Percentiles rank a stretch among this genome's conserved stretches.
Evolutionary conservation across 2,329 filamentous ascomycete genomes (phyloP).

Genomic region (Colletotrichum spaethianum): DNA sequence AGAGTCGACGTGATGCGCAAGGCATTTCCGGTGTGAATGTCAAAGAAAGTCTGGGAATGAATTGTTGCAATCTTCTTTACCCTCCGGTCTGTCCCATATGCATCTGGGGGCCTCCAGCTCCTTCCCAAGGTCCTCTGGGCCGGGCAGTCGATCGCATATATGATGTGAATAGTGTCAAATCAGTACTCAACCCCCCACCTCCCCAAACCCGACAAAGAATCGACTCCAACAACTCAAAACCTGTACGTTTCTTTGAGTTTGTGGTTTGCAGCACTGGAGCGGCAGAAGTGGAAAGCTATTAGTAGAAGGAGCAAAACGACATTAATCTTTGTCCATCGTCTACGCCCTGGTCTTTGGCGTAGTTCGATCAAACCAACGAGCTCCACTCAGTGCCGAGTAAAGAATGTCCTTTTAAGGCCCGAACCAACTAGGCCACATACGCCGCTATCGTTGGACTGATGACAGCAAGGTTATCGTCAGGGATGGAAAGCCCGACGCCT

Average conservation of each 20-base stretch:
- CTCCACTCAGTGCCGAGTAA: not conserved
- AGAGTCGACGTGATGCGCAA: no score
- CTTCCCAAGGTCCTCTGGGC: not conserved
- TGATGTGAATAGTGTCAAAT: not conserved
- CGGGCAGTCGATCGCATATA: not conserved
- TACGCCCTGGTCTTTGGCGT: not conserved
- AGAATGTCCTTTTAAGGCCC: not conserved
- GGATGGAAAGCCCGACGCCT: not conserved
- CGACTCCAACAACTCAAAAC: no score
- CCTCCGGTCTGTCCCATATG: not conserved
- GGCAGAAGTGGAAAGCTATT: no score
- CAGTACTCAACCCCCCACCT: no score
- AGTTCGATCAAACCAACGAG: not conserved
- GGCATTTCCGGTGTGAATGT: not conserved
- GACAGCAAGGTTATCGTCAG: not conserved
- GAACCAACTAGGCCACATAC: constrained; percentile 1
- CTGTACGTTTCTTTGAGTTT: not conserved
- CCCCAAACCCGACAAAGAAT: no score
- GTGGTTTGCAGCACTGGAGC: not conserved
- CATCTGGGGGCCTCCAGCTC: not conserved
- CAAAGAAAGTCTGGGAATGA: not conserved
- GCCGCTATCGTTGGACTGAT: constrained; percentile 1
- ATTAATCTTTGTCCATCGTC: not conserved
- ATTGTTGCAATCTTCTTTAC: not conserved
- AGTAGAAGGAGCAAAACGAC: no score